A percentile compares a stretch with the other conserved stretches of the same genome.
These are phyloP conservation scores for Trichocladium uniseriatum DNA, from an alignment of 495 filamentous ascomycete genomes.

Conservation along the genomic window DNA sequence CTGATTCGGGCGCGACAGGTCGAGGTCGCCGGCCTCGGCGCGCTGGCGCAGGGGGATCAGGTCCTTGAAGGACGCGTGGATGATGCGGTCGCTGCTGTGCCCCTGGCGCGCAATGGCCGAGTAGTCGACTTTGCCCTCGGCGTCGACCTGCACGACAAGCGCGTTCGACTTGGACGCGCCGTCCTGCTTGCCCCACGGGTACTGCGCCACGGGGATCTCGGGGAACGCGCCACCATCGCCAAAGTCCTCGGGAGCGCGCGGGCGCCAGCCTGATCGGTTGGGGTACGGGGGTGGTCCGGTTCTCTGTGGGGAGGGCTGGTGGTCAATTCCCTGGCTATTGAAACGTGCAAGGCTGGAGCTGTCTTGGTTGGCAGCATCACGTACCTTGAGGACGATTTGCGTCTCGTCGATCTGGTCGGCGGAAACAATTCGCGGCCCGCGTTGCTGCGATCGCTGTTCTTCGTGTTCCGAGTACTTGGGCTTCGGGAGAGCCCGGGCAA, in stretches of 20 bases:
- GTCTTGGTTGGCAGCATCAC: slow-evolving; percentile 10
- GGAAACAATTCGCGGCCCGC: slow-evolving; percentile 70
- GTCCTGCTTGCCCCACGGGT: slow-evolving; percentile 80
- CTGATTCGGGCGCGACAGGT: slow-evolving; percentile 75
- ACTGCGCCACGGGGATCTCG: slow-evolving; percentile 88
- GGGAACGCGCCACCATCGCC: slow-evolving; percentile 96
- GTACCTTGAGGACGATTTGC: slow-evolving; percentile 76
- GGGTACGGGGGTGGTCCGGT: slow-evolving; percentile 80
- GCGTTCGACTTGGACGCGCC: slow-evolving; percentile 68
- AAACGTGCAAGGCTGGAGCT: neutral
- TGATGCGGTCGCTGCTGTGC: slow-evolving; percentile 70
- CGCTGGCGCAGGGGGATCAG: slow-evolving; percentile 89
- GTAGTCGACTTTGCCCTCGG: slow-evolving; percentile 88
- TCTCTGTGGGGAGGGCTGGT: slow-evolving; percentile 41
- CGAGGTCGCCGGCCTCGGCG: slow-evolving; percentile 87
- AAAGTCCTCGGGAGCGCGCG: slow-evolving; percentile 78
- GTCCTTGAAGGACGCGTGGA: slow-evolving; percentile 94
- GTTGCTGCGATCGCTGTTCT: slow-evolving; percentile 64
- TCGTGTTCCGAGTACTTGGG: slow-evolving; percentile 88
- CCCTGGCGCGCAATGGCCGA: slow-evolving; percentile 90
- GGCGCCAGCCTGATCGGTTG: slow-evolving; percentile 78
- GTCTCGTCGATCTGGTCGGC: slow-evolving; percentile 68
- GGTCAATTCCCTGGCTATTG: slow-evolving; percentile 11
- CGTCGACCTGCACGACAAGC: slow-evolving; percentile 83
- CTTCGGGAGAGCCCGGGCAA: slow-evolving; percentile 76